These are phyloP conservation scores for Bryoglossum gracile DNA, from an alignment of 495 filamentous ascomycete species.

Conservation along the genomic window DNA sequence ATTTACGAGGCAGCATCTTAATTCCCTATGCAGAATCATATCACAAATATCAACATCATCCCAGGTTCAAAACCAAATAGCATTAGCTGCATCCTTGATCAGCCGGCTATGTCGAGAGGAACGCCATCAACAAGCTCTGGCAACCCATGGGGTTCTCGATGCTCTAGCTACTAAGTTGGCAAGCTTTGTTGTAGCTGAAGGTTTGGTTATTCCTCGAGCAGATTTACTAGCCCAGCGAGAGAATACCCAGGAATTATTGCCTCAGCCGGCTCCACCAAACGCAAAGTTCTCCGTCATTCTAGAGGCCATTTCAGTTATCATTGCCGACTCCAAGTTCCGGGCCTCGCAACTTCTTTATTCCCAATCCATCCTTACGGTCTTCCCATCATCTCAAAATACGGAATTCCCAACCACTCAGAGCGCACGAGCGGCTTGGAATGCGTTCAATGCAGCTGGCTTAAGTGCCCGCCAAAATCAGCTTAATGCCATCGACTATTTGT, in stretches of 20 bases:
- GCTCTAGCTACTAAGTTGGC: conserved; percentile 71
- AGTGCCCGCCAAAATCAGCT: conserved; percentile 27
- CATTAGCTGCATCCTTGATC: conserved; percentile 60
- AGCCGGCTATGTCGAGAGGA: conserved; percentile 55
- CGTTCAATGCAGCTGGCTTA: conserved; percentile 29
- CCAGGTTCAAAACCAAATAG: conserved; percentile 57
- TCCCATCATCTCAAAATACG: conserved; percentile 38
- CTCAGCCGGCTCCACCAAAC: conserved; percentile 48
- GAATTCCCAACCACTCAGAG: conserved; percentile 15
- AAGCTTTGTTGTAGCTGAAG: conserved; percentile 60
- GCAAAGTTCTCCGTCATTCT: conserved; percentile 63
- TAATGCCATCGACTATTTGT: conserved; percentile 53
- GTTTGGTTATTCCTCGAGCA: conserved; percentile 55
- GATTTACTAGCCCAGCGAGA: conserved; percentile 36
- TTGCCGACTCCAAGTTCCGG: conserved; percentile 70
- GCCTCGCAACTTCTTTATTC: conserved; percentile 73
- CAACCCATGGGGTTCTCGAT: conserved; percentile 69
- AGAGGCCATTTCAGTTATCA: conserved; percentile 73
- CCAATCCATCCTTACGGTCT: conserved; percentile 63
- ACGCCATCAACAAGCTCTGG: conserved; percentile 58
- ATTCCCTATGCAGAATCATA: conserved; percentile 56
- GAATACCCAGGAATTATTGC: conserved; percentile 38
- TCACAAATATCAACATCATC: conserved; percentile 44
- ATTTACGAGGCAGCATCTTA: conserved; percentile 53
- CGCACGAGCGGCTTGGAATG: conserved; percentile 30